Base-by-base conservation (phyloP, 345 rosid species). In the Eucalyptus rudis region DNA sequence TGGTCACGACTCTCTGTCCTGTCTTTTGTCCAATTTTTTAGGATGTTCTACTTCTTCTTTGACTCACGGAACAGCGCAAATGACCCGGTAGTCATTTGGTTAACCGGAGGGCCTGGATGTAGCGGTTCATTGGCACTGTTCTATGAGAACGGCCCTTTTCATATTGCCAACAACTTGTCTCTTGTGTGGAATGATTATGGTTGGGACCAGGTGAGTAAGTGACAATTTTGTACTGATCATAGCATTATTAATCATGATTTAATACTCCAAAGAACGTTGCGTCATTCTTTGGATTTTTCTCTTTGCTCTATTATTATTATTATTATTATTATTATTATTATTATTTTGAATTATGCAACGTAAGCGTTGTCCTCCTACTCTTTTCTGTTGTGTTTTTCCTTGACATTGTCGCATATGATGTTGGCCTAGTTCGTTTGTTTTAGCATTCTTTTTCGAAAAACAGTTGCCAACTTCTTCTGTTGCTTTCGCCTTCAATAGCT, bases 31-130 rank as follows among this genome's bases (percentile, higher is more conserved):
- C 33, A 7, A 45, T 50, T 79, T 88, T 88, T 44, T 20, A 89
- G 90, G 40, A 50, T 89, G 88, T 86, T 89, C 90, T 89, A 89
- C 86, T 93, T 94, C 90, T 94, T 96, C 94, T 96, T 96, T 68
- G 99, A 96, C 89, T 96, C 98, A 20, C 59, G 96, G 86, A 92
- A 4, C 47, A 94, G 90, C 90, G 91, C 87, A 86, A 87, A 90
- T 15, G 96, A 96, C 81, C 99, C 99, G 10, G 96, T 97, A 9
- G 99, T 97, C 29, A 93, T 97, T 50, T 97, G 99, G 99, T 88
- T 96, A 91, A 93, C 96, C 0, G 99, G 99, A 66, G 99, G 98
- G 81, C 99, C 99, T 12, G 98, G 99, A n/a, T 97, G 99, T 66
- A 92, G 98, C 93, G 92, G 98, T 89, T 95, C 94, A 88, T 33